A percentile compares a stretch with the other conserved stretches of the same genome.
Evolutionary conservation across 768 basidiomycete genomes (phyloP).

Genomic region (Tulasnella sp.): DNA sequence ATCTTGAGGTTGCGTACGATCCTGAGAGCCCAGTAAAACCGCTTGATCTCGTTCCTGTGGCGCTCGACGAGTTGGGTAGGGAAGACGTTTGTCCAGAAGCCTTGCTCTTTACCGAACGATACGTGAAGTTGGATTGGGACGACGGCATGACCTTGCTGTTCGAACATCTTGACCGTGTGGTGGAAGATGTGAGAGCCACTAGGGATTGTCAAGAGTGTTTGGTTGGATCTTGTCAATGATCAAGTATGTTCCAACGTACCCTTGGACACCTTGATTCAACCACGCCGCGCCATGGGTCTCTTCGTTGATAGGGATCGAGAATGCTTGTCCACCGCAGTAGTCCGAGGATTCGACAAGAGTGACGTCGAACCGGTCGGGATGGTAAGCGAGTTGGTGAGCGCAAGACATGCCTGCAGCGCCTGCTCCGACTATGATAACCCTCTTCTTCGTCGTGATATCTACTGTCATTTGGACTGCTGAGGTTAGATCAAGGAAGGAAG

Average conservation of each 20-base stretch:
- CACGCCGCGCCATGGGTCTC: slow-evolving; percentile 27
- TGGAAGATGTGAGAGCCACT: slow-evolving; percentile 27
- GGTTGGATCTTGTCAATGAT: neutral
- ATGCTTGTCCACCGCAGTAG: slow-evolving; percentile 34
- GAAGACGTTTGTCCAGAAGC: slow-evolving; percentile 36
- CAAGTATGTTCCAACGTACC: slow-evolving; percentile 20
- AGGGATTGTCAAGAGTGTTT: neutral
- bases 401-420: slow-evolving; percentile 32
- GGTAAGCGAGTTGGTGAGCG: slow-evolving; percentile 29
- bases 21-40: slow-evolving; percentile 29
- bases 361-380: slow-evolving; percentile 32
- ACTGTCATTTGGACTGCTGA: too few species aligned
- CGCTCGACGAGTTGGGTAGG: slow-evolving; percentile 31
- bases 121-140: slow-evolving; percentile 24
- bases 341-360: slow-evolving; percentile 29
- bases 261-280: slow-evolving; percentile 36
- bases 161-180: slow-evolving; percentile 32
- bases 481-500: too few species aligned
- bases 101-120: slow-evolving; percentile 34
- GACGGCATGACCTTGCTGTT: slow-evolving; percentile 28
- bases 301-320: slow-evolving; percentile 32
- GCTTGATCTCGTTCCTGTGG: slow-evolving; percentile 30
- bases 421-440: slow-evolving; percentile 33
- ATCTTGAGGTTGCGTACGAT: slow-evolving; percentile 27
- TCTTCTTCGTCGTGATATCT: slow-evolving; percentile 22